phyloP scores from a whole-genome alignment of 2,329 filamentous ascomycete genomes.

The Trichoderma aggressivum region DNA sequence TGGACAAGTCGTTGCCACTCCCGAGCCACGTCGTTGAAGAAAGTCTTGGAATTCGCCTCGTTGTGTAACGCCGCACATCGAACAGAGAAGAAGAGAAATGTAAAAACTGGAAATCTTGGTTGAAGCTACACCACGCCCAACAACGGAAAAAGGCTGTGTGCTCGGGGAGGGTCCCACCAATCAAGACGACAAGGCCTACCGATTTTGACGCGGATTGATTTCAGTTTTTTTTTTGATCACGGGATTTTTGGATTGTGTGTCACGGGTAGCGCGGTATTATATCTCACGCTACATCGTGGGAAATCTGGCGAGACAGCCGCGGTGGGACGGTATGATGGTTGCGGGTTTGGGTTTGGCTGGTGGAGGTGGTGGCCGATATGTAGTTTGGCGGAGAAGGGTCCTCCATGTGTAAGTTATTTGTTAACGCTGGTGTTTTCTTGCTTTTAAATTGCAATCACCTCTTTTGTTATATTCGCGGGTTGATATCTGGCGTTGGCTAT shows the following conservation, averaged over 20 bases:
- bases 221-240: not conserved
- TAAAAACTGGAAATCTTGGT: not conserved
- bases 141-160: not conserved
- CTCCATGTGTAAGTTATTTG: not conserved
- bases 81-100: not conserved
- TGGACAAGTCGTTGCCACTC: not conserved
- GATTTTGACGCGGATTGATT: not conserved
- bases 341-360: not conserved
- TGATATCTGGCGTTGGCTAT: not conserved
- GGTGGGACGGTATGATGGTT: not conserved
- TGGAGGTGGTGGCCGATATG: not conserved
- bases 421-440: not conserved
- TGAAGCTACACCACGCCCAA: not conserved
- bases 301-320: not conserved
- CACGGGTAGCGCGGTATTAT: constrained; percentile 7
- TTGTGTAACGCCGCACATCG: not conserved
- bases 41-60: not conserved
- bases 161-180: not conserved
- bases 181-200: not conserved
- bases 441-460: not conserved
- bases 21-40: not conserved
- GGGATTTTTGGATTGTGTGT: not conserved
- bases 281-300: not conserved
- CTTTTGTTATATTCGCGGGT: not conserved
- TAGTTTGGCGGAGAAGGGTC: not conserved